Evolutionary conservation across 2,329 filamentous ascomycete genomes (phyloP).

Genomic region (Ascochyta koolunga): DNA sequence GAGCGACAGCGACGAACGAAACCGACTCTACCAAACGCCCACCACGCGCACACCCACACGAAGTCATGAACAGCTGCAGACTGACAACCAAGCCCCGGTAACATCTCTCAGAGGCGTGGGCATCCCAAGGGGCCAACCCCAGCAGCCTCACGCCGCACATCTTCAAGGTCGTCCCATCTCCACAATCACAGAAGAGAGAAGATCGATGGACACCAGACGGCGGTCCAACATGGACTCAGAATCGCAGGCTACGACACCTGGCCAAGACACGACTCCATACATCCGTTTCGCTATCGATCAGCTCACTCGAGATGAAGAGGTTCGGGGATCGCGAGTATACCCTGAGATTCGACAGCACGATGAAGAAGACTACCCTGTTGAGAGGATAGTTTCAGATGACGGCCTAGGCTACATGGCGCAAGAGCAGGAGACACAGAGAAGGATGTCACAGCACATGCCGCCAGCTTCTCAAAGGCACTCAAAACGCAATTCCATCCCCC

Average conservation of each 20-base stretch:
- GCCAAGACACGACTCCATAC: conserved; percentile 83
- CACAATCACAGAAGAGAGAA: conserved; percentile 42
- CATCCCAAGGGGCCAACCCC: conserved; percentile 39
- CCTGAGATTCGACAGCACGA: conserved; percentile 34
- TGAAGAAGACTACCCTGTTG: conserved; percentile 56
- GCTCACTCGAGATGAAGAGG: conserved; percentile 75
- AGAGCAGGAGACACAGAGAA: conserved; percentile 38
- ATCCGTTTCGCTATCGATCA: conserved; percentile 90
- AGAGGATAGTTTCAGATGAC: conserved; percentile 54
- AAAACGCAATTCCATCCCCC: conserved; percentile 11
- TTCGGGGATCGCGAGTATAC: conserved; percentile 60
- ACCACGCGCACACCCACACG: conserved; percentile 45
- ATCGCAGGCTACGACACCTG: conserved; percentile 60
- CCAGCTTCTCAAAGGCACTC: conserved; percentile 25
- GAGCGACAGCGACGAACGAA: conserved; percentile 44
- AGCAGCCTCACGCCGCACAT: conserved; percentile 17
- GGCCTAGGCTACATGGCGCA: conserved; percentile 46
- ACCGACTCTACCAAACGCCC: conserved; percentile 41
- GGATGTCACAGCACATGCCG: conserved; percentile 35
- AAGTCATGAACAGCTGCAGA: conserved; percentile 47
- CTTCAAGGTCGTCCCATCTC: conserved; percentile 36
- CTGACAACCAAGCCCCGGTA: conserved; percentile 33
- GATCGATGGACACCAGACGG: conserved; percentile 30
- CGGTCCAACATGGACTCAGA: conserved; percentile 39
- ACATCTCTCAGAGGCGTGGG: conserved; percentile 42